These are phyloP conservation scores for Neoboletus magnificus DNA, from an alignment of 768 basidiomycete species.

Conservation along the genomic window DNA sequence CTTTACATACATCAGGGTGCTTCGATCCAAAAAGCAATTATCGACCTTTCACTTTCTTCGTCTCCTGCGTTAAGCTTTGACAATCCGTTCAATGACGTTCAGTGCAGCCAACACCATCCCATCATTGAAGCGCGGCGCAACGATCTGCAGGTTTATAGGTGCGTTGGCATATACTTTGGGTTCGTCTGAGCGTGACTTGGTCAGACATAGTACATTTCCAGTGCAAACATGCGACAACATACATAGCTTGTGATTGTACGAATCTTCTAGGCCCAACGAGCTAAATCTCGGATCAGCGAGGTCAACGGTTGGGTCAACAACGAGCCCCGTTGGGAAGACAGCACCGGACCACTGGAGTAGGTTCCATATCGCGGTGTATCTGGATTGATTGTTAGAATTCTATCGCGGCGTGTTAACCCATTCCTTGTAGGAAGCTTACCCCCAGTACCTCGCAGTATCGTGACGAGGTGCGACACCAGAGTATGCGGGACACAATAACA, in stretches of 20 bases:
- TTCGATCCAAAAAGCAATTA: neutral
- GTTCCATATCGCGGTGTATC: slow-evolving; percentile 44
- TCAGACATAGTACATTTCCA: neutral
- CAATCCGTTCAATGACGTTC: slow-evolving; percentile 21
- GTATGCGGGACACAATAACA: slow-evolving; percentile 37
- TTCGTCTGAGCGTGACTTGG: slow-evolving; percentile 13
- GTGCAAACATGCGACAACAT: neutral
- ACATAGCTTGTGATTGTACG: slow-evolving; percentile 18
- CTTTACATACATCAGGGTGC: neutral
- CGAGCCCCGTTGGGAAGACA: slow-evolving; percentile 43
- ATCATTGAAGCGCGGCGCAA: slow-evolving; percentile 24
- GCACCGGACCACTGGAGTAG: slow-evolving; percentile 42
- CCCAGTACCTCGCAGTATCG: slow-evolving; percentile 37
- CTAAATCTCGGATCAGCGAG: slow-evolving; percentile 3
- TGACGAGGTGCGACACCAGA: slow-evolving; percentile 38
- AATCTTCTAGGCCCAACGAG: slow-evolving; percentile 19
- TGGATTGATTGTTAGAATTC: slow-evolving; percentile 1
- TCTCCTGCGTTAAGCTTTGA: slow-evolving; percentile 13
- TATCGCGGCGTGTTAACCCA: neutral
- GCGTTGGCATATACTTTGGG: slow-evolving; percentile 13
- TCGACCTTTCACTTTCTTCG: neutral
- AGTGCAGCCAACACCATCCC: slow-evolving; percentile 27
- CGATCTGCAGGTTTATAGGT: slow-evolving; percentile 23
- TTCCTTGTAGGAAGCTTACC: neutral
- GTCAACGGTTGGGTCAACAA: slow-evolving; percentile 26